Evolutionary conservation across 768 basidiomycete genomes (phyloP).

Genomic region (Piloderma croceum): DNA sequence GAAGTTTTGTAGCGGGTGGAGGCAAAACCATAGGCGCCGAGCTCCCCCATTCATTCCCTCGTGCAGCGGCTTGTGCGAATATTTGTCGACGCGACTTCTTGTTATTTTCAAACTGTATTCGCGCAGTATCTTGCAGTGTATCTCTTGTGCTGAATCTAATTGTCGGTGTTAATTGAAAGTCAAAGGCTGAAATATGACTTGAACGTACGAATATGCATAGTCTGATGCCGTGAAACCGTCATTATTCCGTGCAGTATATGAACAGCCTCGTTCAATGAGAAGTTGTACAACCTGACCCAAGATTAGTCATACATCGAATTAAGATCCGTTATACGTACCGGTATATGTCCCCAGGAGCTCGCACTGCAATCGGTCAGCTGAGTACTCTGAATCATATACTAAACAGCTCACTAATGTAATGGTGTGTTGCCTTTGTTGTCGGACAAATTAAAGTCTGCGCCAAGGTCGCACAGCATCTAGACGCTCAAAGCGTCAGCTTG

Average conservation of each 20-base stretch:
- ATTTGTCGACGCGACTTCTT: slow-evolving; percentile 68
- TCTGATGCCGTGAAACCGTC: slow-evolving; percentile 89
- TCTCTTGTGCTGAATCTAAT: slow-evolving; percentile 67
- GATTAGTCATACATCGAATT: slow-evolving; percentile 11
- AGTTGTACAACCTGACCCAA: slow-evolving; percentile 65
- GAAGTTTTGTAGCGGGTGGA: slow-evolving; percentile 42
- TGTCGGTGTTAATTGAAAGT: too few species aligned
- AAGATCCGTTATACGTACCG: slow-evolving; percentile 46
- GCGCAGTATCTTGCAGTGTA: slow-evolving; percentile 75
- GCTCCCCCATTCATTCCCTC: slow-evolving; percentile 57
- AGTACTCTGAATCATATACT: too few species aligned
- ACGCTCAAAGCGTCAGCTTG: slow-evolving; percentile 1
- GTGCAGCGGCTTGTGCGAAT: slow-evolving; percentile 66
- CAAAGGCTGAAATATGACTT: background rate
- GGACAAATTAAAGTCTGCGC: slow-evolving; percentile 83
- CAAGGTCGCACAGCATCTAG: slow-evolving; percentile 87
- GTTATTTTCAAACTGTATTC: slow-evolving; percentile 72
- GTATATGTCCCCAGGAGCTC: slow-evolving; percentile 81
- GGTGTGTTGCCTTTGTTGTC: slow-evolving; percentile 92
- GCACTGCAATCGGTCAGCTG: slow-evolving; percentile 51
- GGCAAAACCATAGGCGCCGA: slow-evolving; percentile 36
- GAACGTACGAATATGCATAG: slow-evolving; percentile 81
- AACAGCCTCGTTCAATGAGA: slow-evolving; percentile 85
- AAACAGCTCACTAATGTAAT: slow-evolving; percentile 88
- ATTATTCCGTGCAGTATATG: slow-evolving; percentile 78